phyloP scores from a whole-genome alignment of 148 eudicot species.

The Vaccinium macrocarpon region DNA sequence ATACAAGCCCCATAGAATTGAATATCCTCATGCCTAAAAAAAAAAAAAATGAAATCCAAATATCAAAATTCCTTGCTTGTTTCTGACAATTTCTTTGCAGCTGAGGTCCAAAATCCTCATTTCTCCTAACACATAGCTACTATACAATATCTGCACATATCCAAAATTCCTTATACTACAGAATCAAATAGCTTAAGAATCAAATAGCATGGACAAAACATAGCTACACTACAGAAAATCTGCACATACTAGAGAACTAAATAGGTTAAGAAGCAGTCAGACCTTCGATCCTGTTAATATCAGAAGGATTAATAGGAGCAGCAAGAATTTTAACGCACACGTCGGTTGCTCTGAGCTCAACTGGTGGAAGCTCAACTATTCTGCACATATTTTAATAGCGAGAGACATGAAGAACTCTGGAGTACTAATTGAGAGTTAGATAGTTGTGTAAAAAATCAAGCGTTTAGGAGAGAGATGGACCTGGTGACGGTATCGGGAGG shows the following conservation, averaged over 20 bases:
- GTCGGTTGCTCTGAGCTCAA: constrained; percentile 60
- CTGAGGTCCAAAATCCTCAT: neutral
- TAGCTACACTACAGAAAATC: neutral
- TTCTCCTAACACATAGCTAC: neutral
- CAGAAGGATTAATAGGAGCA: constrained; percentile 92
- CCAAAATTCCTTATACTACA: too few relatives aligned
- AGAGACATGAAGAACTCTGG: neutral
- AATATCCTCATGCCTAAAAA: neutral
- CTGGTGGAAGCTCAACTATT: constrained; percentile 58
- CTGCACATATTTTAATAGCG: constrained; percentile 34
- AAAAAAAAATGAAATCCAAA: neutral
- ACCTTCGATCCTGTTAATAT: constrained; percentile 91
- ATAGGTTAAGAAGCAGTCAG: neutral
- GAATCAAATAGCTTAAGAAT: neutral
- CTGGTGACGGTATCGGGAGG: constrained; percentile 67
- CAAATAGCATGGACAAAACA: neutral
- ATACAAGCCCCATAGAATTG: neutral
- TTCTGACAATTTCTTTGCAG: neutral
- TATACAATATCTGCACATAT: neutral
- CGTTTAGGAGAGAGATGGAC: constrained; percentile 20
- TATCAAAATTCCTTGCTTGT: neutral
- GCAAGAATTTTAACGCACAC: constrained; percentile 94
- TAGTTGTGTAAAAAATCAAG: neutral
- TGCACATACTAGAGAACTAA: neutral
- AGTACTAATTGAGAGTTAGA: neutral